Evolutionary conservation across 345 rosid genomes (phyloP).

Genomic region (Raphanus raphanistrum): DNA sequence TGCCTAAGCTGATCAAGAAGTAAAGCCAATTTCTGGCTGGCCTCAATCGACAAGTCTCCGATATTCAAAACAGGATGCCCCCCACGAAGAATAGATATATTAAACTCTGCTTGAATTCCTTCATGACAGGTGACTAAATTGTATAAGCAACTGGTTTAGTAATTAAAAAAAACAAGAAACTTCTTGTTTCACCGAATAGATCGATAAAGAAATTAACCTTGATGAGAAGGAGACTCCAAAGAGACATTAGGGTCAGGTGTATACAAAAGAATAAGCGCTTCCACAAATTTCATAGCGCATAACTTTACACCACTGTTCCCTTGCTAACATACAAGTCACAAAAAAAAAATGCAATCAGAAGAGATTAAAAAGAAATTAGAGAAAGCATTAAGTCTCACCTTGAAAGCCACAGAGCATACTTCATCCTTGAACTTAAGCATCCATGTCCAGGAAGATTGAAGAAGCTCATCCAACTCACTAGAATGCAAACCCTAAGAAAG

Average conservation of each 20-base stretch:
- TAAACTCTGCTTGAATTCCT: slow-evolving; percentile 62
- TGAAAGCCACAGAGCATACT: slow-evolving; percentile 70
- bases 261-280: slow-evolving; percentile 82
- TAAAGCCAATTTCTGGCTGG: slow-evolving; percentile 70
- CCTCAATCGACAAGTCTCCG: slow-evolving; percentile 91
- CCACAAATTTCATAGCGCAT: slow-evolving; percentile 82
- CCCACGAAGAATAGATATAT: slow-evolving; percentile 79
- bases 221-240: slow-evolving; percentile 54
- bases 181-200: slow-evolving; percentile 1
- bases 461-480: slow-evolving; percentile 61
- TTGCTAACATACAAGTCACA: slow-evolving; percentile 48
- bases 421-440: slow-evolving; percentile 85
- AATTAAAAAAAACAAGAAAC: slow-evolving; percentile 5
- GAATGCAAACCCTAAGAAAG: slow-evolving; percentile 67
- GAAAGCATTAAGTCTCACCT: slow-evolving; percentile 47
- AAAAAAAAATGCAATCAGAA: slow-evolving; percentile 19
- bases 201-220: slow-evolving; percentile 47
- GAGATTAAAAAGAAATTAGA: slow-evolving; percentile 10
- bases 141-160: slow-evolving; percentile 31
- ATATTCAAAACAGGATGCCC: slow-evolving; percentile 83
- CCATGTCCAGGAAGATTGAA: slow-evolving; percentile 78
- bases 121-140: slow-evolving; percentile 4
- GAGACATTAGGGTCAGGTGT: slow-evolving; percentile 79
- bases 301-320: slow-evolving; percentile 80
- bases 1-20: slow-evolving; percentile 94